Evolutionary conservation across 805 yeast genomes (phyloP).

Genomic region (Metschnikowia rubicola): DNA sequence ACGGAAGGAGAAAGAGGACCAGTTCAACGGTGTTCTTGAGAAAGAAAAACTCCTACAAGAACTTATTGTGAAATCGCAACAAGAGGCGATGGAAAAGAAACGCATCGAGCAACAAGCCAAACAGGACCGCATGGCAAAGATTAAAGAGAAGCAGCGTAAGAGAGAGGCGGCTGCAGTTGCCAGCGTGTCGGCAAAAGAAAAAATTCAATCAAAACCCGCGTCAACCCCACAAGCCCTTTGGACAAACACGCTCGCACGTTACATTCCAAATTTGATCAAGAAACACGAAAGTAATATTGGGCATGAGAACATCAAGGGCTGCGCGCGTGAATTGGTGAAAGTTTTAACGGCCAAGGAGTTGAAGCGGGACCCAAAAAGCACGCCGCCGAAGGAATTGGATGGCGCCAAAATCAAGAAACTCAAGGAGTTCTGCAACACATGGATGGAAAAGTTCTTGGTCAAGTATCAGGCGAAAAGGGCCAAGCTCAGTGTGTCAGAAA

Average conservation of each 20-base stretch:
- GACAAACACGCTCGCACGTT: constrained; percentile 57
- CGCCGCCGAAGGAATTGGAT: constrained; percentile 55
- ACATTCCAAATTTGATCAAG: constrained; percentile 76
- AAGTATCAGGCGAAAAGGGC: constrained; percentile 43
- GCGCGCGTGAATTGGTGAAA: constrained; percentile 76
- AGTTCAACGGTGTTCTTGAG: constrained; percentile 30
- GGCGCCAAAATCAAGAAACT: constrained; percentile 68
- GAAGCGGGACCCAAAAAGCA: constrained; percentile 38
- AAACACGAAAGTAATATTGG: constrained; percentile 65
- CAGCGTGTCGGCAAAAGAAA: constrained; percentile 3
- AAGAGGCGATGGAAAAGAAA: constrained; percentile 30
- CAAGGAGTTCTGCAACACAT: constrained; percentile 55
- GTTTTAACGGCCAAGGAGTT: constrained; percentile 66
- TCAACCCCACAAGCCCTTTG: constrained; percentile 30
- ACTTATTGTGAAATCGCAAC: constrained; percentile 32
- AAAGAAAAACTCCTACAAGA: constrained; percentile 36
- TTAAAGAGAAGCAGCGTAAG: constrained; percentile 18
- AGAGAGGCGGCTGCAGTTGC: constrained; percentile 12
- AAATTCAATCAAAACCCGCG: constrained; percentile 3
- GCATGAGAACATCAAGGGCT: constrained; percentile 66
- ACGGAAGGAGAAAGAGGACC: constrained; percentile 30
- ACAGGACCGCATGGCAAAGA: constrained; percentile 21
- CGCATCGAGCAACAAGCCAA: constrained; percentile 22
- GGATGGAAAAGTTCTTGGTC: constrained; percentile 62
- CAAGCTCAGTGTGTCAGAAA: constrained; percentile 1